Evolutionary conservation across 1,284 basidiomycete genomes (phyloP).

Genomic region (Cutaneotrichosporon arboriforme): DNA sequence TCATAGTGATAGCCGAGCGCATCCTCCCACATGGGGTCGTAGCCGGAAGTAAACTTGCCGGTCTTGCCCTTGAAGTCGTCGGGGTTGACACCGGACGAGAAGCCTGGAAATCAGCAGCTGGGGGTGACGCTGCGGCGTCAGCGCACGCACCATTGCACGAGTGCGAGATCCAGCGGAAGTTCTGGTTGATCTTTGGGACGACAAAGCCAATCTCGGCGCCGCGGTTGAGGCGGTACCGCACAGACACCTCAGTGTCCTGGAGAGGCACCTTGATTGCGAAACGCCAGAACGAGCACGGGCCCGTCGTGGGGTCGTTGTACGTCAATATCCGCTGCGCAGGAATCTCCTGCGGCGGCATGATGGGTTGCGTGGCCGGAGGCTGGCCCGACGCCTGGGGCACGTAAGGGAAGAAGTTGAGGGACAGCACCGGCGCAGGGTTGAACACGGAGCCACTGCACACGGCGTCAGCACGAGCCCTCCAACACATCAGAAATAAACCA

Average conservation of each 20-base stretch:
- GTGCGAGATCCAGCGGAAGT: constrained; percentile 85
- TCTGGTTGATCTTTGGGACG: constrained; percentile 73
- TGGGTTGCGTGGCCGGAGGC: background rate
- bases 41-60: constrained; percentile 56
- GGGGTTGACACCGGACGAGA: constrained; percentile 51
- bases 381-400: constrained; percentile 7
- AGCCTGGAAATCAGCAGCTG: constrained; percentile 35
- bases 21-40: constrained; percentile 91
- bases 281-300: constrained; percentile 88
- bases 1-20: constrained; percentile 72
- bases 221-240: constrained; percentile 71
- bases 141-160: constrained; percentile 52
- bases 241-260: constrained; percentile 64
- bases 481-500: background rate
- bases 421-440: constrained; percentile 66
- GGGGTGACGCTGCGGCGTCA: too few species aligned
- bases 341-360: constrained; percentile 38
- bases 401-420: constrained; percentile 53
- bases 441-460: constrained; percentile 58
- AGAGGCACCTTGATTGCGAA: constrained; percentile 84
- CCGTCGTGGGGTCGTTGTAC: constrained; percentile 58
- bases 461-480: background rate
- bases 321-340: constrained; percentile 72
- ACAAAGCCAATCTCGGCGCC: constrained; percentile 75
- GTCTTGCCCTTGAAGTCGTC: constrained; percentile 51